Evolutionary conservation across 495 filamentous ascomycete genomes (phyloP), one percentile per base, ranked within the genome.

Genomic region (Hypomontagnella submonticulosa): DNA sequence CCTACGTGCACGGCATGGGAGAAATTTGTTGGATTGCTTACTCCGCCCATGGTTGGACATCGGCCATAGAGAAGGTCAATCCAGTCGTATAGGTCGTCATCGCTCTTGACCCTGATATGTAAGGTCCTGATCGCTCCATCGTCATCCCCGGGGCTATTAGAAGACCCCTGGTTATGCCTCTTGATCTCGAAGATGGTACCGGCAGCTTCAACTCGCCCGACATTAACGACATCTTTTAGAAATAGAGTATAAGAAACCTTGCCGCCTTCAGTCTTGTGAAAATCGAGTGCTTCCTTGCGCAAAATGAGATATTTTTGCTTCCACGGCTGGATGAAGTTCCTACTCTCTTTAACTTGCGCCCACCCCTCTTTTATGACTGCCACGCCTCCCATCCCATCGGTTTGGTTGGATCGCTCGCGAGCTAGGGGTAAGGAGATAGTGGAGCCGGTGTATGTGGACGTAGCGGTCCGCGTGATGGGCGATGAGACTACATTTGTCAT

Each of bases 21-120:
- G 77, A 99, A 98, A 76, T 97, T 96, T 53, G 96, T 97, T 3
- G 95, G 95, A 75, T 97, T 97, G 79, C 93, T 97, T 7, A 99
- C 96, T 59, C 95, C 95, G 44, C 95, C 93, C 92, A 97, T 97
- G 46, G 92, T 94, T 1, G 95, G 95, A 73, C 93, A 97, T 61
- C 95, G 89, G 59, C 92, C 91, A 73, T 97, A 97, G 63, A 99
- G 95, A 74, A 91, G 90, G 74, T 99, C 95, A 58, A 97, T 96
- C 95, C 95, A 99, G 51, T 96, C 92, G 73, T 99, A 99, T 34
- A 97, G 87, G 65, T 99, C 95, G 66, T 96, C 93, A 63, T 98
- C 96, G 16, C 86, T 89, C 72, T 96, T 96, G 64, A 98, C 90
- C 72, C 90, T 91, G 65, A 96, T 92, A 20, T 92, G 90, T 37